Evolutionary conservation across 176 grass and related monocot species (phyloP).

Genomic region (Ensete glaucum): DNA sequence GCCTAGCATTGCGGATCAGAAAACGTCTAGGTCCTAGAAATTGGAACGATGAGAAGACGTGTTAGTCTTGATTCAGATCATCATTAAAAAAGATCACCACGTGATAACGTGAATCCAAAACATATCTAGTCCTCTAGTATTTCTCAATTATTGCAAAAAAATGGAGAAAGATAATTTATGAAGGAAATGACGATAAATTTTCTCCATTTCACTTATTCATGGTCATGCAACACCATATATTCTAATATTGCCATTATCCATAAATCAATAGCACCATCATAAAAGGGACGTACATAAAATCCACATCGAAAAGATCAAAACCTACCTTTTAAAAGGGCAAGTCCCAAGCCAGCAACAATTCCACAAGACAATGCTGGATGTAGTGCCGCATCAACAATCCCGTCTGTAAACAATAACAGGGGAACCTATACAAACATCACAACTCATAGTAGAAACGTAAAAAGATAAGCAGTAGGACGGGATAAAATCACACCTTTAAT

Average conservation of each 20-base stretch:
- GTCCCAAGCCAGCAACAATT: constrained; percentile 26
- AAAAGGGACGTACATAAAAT: background rate
- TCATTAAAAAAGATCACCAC: background rate
- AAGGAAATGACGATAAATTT: no score
- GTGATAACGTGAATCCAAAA: background rate
- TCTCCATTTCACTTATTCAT: background rate
- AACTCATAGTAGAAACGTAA: background rate
- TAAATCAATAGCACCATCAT: background rate
- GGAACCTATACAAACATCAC: background rate
- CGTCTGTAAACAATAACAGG: constrained; percentile 24
- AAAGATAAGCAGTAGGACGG: background rate
- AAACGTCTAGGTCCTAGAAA: constrained; percentile 3
- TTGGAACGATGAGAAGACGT: background rate
- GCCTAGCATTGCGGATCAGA: constrained; percentile 7
- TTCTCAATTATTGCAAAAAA: background rate
- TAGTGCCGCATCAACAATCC: constrained; percentile 18
- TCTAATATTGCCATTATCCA: no score
- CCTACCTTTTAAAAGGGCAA: constrained; percentile 32
- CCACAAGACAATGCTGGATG: constrained; percentile 30
- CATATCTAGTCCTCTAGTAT: background rate
- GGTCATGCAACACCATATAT: background rate
- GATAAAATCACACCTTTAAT: constrained; percentile 29
- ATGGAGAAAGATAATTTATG: background rate
- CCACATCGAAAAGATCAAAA: background rate
- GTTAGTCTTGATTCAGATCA: background rate